phyloP scores from a whole-genome alignment of 768 basidiomycete species.

The Roridomyces roridus region DNA sequence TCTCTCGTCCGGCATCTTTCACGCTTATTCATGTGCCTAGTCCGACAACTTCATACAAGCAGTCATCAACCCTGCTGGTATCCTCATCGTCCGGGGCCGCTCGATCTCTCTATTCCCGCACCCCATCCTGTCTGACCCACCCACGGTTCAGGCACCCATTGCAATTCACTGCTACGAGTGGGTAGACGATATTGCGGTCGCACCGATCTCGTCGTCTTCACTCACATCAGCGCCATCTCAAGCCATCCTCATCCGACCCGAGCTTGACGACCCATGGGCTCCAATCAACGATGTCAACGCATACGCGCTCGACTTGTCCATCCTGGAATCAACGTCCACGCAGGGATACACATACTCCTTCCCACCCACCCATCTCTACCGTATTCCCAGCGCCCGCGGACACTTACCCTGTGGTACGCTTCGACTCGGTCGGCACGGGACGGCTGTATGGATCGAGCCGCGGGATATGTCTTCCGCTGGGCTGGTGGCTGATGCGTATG shows the following conservation, averaged over 20 bases:
- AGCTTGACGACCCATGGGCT: slow-evolving; percentile 68
- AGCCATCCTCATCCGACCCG: slow-evolving; percentile 61
- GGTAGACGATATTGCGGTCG: slow-evolving; percentile 64
- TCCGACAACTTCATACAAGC: slow-evolving; percentile 61
- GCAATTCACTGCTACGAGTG: slow-evolving; percentile 66
- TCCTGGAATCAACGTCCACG: slow-evolving; percentile 42
- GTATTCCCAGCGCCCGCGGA: slow-evolving; percentile 51
- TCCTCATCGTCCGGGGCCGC: slow-evolving; percentile 65
- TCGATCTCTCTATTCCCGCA: slow-evolving; percentile 62
- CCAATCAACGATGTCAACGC: slow-evolving; percentile 35
- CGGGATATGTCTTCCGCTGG: slow-evolving; percentile 48
- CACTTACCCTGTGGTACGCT: slow-evolving; percentile 61
- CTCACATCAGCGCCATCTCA: slow-evolving; percentile 30
- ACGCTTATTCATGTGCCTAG: slow-evolving; percentile 30
- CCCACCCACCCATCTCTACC: slow-evolving; percentile 49
- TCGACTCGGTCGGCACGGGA: slow-evolving; percentile 58
- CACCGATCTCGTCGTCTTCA: slow-evolving; percentile 20
- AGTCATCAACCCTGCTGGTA: slow-evolving; percentile 48
- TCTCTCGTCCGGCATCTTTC: background rate
- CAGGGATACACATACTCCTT: slow-evolving; percentile 44
- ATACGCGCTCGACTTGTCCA: slow-evolving; percentile 59
- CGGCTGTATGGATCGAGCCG: slow-evolving; percentile 70
- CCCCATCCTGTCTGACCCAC: slow-evolving; percentile 42
- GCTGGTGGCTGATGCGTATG: too few relatives aligned
- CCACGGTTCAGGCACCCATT: slow-evolving; percentile 39